These are phyloP conservation scores for Prototheca cutis DNA, from an alignment of 163 green algal species.

Conservation along the genomic window DNA sequence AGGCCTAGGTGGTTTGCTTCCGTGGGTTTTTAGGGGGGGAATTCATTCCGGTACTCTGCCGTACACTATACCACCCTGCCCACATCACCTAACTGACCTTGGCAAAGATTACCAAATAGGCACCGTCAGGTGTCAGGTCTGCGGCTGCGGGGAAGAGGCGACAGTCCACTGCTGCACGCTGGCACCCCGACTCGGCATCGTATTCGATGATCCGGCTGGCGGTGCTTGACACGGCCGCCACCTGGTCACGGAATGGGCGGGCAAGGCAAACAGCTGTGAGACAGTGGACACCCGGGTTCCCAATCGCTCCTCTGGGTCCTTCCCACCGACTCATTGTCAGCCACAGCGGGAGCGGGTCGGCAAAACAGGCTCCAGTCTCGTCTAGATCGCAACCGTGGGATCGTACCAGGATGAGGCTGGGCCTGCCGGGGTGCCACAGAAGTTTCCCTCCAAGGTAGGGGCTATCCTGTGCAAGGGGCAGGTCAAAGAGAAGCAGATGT, in stretches of 20 bases:
- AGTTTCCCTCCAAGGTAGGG: background rate
- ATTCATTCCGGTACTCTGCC: no score
- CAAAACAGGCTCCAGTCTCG: no score
- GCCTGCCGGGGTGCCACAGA: background rate
- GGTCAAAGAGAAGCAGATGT: no score
- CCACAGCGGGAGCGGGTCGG: no score
- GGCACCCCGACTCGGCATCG: constrained; percentile 23
- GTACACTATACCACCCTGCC: no score
- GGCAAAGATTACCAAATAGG: constrained; percentile 19
- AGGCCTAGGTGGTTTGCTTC: no score
- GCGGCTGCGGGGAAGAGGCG: constrained; percentile 11
- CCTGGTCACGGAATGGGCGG: no score
- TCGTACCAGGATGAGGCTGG: background rate
- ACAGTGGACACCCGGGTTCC: no score
- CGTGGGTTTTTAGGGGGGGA: no score
- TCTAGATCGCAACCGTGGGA: no score
- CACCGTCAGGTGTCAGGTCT: constrained; percentile 19
- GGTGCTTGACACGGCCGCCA: background rate
- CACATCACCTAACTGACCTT: constrained; percentile 10
- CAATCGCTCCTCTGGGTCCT: background rate
- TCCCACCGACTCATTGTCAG: background rate
- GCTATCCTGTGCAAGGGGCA: no score
- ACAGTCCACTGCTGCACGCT: constrained; percentile 15
- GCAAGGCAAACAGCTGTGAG: no score
- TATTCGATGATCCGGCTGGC: constrained; percentile 8